Conservation (phyloP, 805 yeast species). For the Wickerhamomyces mucosus region DNA sequence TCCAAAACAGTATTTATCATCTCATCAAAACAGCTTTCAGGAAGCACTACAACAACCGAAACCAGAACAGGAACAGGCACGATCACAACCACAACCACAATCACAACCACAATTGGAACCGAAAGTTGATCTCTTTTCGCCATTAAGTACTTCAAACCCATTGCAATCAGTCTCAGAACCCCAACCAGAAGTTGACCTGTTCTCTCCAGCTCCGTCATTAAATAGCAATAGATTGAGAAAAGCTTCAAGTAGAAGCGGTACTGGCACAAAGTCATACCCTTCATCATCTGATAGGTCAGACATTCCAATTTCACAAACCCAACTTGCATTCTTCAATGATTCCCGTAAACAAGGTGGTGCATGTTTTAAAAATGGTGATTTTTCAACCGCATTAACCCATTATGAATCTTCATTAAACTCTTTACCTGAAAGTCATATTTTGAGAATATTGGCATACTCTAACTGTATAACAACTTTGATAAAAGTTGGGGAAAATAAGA, state of each 20-base stretch:
- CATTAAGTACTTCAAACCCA: no score
- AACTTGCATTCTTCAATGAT: conserved; percentile 30
- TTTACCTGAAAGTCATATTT: conserved; percentile 56
- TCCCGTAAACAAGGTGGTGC: conserved; percentile 48
- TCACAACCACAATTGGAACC: conserved; percentile 5
- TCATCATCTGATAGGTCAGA: conserved; percentile 5
- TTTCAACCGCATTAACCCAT: conserved; percentile 47
- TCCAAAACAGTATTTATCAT: no score
- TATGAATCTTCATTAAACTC: conserved; percentile 49
- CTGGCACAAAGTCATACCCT: conserved; percentile 1
- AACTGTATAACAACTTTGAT: conserved; percentile 62
- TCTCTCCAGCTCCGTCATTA: conserved; percentile 8
- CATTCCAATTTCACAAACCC: conserved; percentile 12
- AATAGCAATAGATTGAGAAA: no score
- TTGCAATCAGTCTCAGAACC: no score
- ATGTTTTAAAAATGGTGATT: conserved; percentile 77
- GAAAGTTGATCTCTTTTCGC: conserved; percentile 13
- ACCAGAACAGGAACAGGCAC: conserved; percentile 1
- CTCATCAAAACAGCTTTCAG: no score
- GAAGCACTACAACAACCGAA: conserved; percentile 3
- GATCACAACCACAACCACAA: conserved; percentile 2
- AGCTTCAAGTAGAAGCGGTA: conserved; percentile 12
- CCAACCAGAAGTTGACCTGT: conserved; percentile 6
- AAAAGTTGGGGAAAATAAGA: conserved; percentile 59
- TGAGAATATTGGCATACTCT: conserved; percentile 59